A percentile compares a stretch with the other conserved stretches of the same genome.
Conservation (phyloP, 768 basidiomycete genomes). For the Mrakia blollopis region DNA sequence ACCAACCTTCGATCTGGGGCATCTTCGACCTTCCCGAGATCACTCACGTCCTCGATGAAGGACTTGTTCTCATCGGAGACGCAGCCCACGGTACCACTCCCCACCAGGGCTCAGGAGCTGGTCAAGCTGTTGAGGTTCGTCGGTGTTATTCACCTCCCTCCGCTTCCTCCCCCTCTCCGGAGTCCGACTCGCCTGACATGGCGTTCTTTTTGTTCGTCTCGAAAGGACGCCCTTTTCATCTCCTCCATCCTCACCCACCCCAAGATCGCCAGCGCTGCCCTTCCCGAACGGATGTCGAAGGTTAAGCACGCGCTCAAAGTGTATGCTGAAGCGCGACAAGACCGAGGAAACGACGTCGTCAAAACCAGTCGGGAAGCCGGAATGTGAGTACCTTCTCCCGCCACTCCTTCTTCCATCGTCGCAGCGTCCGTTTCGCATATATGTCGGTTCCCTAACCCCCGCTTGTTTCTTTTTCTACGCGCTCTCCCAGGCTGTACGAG, state of each 20-base stretch:
- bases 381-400: no score
- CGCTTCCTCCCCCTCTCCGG: background rate
- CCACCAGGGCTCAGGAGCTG: background rate
- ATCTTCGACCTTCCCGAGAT: background rate
- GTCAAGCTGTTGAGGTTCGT: constrained; percentile 6
- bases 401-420: no score
- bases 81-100: background rate
- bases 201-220: no score
- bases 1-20: background rate
- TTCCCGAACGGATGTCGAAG: background rate
- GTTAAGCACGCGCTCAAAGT: background rate
- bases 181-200: background rate
- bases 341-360: no score
- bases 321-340: no score
- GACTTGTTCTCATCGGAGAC: background rate
- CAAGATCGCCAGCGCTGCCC: background rate
- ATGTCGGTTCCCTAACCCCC: no score
- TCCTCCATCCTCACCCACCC: constrained; percentile 5
- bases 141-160: background rate
- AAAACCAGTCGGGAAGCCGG: no score
- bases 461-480: no score
- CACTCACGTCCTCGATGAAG: background rate
- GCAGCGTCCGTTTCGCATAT: no score
- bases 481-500: no score
- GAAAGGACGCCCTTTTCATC: no score